These are phyloP conservation scores for Nephelium lappaceum DNA, from an alignment of 345 rosid species.

Conservation along the genomic window DNA sequence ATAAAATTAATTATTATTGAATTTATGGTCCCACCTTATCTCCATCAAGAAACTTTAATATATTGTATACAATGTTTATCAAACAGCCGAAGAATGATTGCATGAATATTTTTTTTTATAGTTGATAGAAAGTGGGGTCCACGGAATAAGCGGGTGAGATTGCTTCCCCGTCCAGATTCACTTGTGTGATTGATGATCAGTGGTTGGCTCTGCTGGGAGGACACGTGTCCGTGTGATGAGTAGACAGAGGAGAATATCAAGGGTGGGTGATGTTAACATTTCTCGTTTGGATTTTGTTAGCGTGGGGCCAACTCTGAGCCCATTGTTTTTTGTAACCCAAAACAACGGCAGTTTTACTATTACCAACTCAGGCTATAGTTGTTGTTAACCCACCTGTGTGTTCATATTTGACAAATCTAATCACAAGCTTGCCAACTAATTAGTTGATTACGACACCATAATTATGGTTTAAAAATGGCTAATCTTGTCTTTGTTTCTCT, in stretches of 20 bases:
- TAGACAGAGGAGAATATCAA: background rate
- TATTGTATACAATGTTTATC: background rate
- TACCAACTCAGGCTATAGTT: background rate
- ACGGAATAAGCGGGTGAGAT: slow-evolving; percentile 18
- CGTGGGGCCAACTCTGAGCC: slow-evolving; percentile 20
- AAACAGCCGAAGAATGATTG: background rate
- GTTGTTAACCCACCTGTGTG: background rate
- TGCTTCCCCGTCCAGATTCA: slow-evolving; percentile 20
- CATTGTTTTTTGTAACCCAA: slow-evolving; percentile 25
- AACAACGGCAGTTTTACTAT: slow-evolving; percentile 2
- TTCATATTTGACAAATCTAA: background rate
- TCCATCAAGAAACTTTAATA: background rate
- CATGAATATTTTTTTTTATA: background rate
- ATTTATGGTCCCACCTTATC: slow-evolving; percentile 20
- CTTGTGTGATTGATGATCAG: background rate
- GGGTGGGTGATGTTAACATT: background rate
- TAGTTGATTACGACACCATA: background rate
- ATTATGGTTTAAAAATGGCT: no score
- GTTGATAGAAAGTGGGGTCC: slow-evolving; percentile 5
- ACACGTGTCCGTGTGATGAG: slow-evolving; percentile 12
- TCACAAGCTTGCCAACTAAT: background rate
- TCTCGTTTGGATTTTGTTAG: no score
- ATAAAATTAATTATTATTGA: background rate
- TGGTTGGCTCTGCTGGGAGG: background rate
- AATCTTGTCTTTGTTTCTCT: no score